Evolutionary conservation across 768 basidiomycete species (phyloP).

Genomic region (Hericium erinaceus): DNA sequence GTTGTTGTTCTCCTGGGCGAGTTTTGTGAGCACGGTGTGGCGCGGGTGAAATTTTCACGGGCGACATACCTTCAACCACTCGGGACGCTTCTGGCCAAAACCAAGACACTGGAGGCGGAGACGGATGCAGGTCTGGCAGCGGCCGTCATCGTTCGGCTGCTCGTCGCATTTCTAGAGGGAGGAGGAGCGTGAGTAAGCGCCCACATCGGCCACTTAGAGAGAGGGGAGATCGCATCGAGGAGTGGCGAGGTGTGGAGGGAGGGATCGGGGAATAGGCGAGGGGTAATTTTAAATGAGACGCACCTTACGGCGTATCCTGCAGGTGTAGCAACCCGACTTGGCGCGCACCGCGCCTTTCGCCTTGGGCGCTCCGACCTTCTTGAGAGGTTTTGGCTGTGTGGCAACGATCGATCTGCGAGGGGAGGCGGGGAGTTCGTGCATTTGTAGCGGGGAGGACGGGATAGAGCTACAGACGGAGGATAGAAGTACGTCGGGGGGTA

Average conservation of each 20-base stretch:
- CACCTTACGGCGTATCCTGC: constrained; percentile 80
- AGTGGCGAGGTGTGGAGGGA: constrained; percentile 9
- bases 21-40: not conserved
- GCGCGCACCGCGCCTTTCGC: constrained; percentile 76
- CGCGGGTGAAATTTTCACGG: not conserved
- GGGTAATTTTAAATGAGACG: constrained; percentile 14
- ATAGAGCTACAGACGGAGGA: constrained; percentile 8
- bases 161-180: constrained; percentile 74
- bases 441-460: constrained; percentile 14
- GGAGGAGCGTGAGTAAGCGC: constrained; percentile 11
- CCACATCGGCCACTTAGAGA: constrained; percentile 8
- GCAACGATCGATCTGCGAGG: constrained; percentile 23
- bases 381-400: constrained; percentile 29
- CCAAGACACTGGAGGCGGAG: constrained; percentile 79
- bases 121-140: constrained; percentile 69
- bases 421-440: constrained; percentile 26
- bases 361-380: constrained; percentile 50
- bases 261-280: constrained; percentile 1
- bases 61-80: constrained; percentile 67
- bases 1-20: constrained; percentile 53
- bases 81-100: constrained; percentile 78
- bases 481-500: constrained; percentile 4
- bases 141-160: constrained; percentile 46
- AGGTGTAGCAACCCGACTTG: constrained; percentile 86
- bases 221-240: constrained; percentile 7